Evolutionary conservation across 2,329 filamentous ascomycete genomes (phyloP).

Genomic region (Falciphora oryzae): DNA sequence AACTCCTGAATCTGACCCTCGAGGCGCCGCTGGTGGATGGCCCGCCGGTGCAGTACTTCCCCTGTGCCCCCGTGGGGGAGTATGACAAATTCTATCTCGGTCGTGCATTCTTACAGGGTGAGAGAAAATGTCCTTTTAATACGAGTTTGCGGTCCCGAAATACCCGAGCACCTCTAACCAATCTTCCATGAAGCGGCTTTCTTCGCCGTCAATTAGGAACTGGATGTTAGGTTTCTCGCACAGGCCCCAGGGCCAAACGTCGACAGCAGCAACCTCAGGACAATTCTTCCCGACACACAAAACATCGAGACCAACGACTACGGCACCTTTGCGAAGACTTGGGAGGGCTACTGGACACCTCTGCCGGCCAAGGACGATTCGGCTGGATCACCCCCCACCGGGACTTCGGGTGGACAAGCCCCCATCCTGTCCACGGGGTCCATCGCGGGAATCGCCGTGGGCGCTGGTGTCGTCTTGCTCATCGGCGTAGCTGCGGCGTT

Average conservation of each 20-base stretch:
- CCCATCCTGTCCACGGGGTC: background rate
- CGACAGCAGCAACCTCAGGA: slow-evolving; percentile 11
- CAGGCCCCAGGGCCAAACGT: slow-evolving; percentile 18
- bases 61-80: slow-evolving; percentile 17
- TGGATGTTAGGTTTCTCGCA: slow-evolving; percentile 15
- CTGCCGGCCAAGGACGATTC: too few species aligned
- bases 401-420: background rate
- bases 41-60: slow-evolving; percentile 16
- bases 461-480: too few species aligned
- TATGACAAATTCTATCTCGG: slow-evolving; percentile 18
- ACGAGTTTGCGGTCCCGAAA: too few species aligned
- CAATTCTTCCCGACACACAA: slow-evolving; percentile 1
- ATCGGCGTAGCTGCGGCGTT: too few species aligned
- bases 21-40: slow-evolving; percentile 25
- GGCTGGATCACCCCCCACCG: too few species aligned
- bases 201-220: slow-evolving; percentile 16
- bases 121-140: too few species aligned
- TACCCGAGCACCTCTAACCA: too few species aligned
- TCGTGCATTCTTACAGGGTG: slow-evolving; percentile 17
- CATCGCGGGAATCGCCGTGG: background rate
- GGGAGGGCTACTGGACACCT: background rate
- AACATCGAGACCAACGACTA: background rate
- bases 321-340: background rate
- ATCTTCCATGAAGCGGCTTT: slow-evolving; percentile 12
- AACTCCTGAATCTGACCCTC: slow-evolving; percentile 33